These are phyloP conservation scores for Apiospora malaysiana DNA, from an alignment of 2,329 filamentous ascomycete species.

Conservation along the genomic window DNA sequence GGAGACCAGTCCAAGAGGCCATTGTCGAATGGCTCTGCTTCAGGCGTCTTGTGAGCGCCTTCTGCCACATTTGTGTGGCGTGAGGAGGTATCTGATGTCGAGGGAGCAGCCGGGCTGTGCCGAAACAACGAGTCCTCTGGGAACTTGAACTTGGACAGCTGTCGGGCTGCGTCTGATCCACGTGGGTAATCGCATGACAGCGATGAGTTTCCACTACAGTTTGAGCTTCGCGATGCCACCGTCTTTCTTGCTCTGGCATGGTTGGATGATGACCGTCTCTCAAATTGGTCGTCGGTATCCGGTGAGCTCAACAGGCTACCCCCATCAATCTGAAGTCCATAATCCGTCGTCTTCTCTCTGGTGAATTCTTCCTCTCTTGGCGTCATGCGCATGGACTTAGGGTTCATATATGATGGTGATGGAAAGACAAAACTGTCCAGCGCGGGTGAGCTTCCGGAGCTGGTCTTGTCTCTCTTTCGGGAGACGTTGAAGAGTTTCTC, in stretches of 20 bases:
- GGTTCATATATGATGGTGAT: conserved; percentile 55
- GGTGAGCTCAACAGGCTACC: conserved; percentile 36
- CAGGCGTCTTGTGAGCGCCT: background rate
- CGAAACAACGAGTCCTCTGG: conserved; percentile 35
- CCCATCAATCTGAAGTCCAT: conserved; percentile 25
- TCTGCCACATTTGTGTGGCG: background rate
- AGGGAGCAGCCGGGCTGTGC: background rate
- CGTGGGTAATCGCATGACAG: conserved; percentile 18
- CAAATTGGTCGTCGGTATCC: conserved; percentile 29
- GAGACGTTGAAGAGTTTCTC: conserved; percentile 56
- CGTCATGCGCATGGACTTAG: conserved; percentile 60
- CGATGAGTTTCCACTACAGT: conserved; percentile 9
- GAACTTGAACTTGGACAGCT: conserved; percentile 32
- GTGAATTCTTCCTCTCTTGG: conserved; percentile 54
- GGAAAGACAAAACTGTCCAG: conserved; percentile 31
- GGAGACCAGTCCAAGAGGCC: conserved; percentile 38
- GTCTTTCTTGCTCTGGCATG: conserved; percentile 3
- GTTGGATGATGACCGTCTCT: conserved; percentile 33
- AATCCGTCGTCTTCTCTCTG: background rate
- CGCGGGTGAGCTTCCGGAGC: conserved; percentile 24
- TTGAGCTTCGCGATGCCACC: conserved; percentile 21
- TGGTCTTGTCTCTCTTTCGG: conserved; percentile 44
- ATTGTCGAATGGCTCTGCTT: conserved; percentile 22
- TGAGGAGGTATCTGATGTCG: background rate
- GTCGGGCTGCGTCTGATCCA: conserved; percentile 26